Conservation (phyloP, 2,329 filamentous ascomycete species). For the Ceratocystis alfenasii region DNA sequence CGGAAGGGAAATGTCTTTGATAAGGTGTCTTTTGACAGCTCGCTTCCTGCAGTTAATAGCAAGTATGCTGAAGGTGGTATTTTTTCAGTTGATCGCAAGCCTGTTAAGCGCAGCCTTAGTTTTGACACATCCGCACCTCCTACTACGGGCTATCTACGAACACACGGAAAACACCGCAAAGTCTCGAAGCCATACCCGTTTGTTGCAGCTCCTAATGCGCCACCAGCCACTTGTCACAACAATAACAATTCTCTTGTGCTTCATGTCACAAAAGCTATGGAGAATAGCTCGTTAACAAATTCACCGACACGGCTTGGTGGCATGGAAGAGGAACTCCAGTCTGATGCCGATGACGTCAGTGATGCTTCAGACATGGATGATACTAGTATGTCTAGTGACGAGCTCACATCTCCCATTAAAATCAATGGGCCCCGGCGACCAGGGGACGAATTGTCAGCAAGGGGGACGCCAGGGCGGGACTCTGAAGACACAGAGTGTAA, state of each 20-base stretch:
- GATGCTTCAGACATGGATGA: constrained; percentile 46
- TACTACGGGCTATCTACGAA: constrained; percentile 38
- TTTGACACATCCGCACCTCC: constrained; percentile 31
- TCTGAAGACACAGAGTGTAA: constrained; percentile 38
- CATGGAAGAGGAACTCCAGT: constrained; percentile 26
- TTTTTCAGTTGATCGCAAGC: constrained; percentile 37
- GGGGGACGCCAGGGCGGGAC: constrained; percentile 42
- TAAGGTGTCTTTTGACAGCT: constrained; percentile 43
- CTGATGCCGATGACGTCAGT: constrained; percentile 40
- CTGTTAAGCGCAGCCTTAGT: constrained; percentile 27
- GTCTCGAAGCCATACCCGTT: constrained; percentile 16
- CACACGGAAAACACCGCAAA: constrained; percentile 34
- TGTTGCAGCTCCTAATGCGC: not conserved
- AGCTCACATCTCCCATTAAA: constrained; percentile 40
- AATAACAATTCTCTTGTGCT: constrained; percentile 29
- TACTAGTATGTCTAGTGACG: constrained; percentile 39
- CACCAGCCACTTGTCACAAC: not conserved
- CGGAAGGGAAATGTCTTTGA: constrained; percentile 41
- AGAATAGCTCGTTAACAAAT: constrained; percentile 29
- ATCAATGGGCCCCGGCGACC: constrained; percentile 29
- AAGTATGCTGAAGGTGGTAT: constrained; percentile 47
- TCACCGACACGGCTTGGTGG: constrained; percentile 33
- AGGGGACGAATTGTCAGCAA: constrained; percentile 44
- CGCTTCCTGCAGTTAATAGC: constrained; percentile 42
- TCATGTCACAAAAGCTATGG: constrained; percentile 30